phyloP scores from a whole-genome alignment of 2,329 filamentous ascomycete genomes.

The Chrysoporthe deuterocubensis region DNA sequence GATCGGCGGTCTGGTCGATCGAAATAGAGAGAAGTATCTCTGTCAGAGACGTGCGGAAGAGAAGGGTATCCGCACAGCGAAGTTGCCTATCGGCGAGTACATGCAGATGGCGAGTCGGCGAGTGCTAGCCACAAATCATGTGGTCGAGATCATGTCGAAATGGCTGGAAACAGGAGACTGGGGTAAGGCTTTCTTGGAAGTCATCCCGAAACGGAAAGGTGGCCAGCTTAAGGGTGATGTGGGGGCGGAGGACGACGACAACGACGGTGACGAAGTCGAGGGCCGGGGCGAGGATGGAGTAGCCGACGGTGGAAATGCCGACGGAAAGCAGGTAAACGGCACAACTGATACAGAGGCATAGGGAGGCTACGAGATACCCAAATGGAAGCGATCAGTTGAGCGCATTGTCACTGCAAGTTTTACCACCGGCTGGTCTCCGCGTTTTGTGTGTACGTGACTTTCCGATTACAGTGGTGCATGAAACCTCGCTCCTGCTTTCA shows the following conservation, averaged over 20 bases:
- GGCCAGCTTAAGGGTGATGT: slow-evolving; percentile 61
- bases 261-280: slow-evolving; percentile 21
- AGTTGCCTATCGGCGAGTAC: slow-evolving; percentile 92
- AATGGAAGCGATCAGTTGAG: not conserved
- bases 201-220: slow-evolving; percentile 90
- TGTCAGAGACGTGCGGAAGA: slow-evolving; percentile 83
- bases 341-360: not conserved
- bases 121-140: slow-evolving; percentile 92
- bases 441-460: not conserved
- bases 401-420: not conserved
- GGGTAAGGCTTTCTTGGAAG: slow-evolving; percentile 84
- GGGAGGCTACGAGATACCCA: not conserved
- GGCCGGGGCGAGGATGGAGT: slow-evolving; percentile 10
- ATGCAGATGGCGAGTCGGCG: slow-evolving; percentile 87
- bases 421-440: not conserved
- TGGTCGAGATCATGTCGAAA: slow-evolving; percentile 92
- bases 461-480: not conserved
- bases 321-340: not conserved
- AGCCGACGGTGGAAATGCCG: not conserved
- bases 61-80: slow-evolving; percentile 81
- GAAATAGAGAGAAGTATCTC: slow-evolving; percentile 92
- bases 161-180: slow-evolving; percentile 93
- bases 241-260: slow-evolving; percentile 31
- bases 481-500: not conserved
- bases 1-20: slow-evolving; percentile 92